Conservation (phyloP, 768 basidiomycete genomes). For the Xanthoconium stramineum region DNA sequence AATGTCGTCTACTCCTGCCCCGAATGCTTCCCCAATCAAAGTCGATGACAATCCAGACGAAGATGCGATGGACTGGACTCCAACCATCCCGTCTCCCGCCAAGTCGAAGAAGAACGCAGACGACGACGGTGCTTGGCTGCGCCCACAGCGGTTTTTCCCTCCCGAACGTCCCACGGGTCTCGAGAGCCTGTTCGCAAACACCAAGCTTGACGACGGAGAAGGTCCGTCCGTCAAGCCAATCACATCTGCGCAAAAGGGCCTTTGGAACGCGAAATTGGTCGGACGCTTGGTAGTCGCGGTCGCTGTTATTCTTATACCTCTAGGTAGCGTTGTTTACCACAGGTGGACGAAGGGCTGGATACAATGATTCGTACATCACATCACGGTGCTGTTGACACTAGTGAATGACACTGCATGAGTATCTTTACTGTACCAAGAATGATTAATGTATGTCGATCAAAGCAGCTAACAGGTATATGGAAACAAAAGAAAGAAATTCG, state of each 20-base stretch:
- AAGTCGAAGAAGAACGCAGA: slow-evolving; percentile 22
- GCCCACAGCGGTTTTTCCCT: slow-evolving; percentile 73
- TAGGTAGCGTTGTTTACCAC: slow-evolving; percentile 19
- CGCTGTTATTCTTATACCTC: slow-evolving; percentile 17
- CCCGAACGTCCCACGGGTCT: slow-evolving; percentile 77
- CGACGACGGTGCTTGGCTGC: slow-evolving; percentile 51
- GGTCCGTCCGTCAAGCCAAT: not conserved
- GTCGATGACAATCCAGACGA: slow-evolving; percentile 30
- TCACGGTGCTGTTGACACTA: not conserved
- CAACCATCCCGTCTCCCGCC: slow-evolving; percentile 39
- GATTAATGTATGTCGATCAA: slow-evolving; percentile 6
- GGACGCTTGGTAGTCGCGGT: slow-evolving; percentile 12
- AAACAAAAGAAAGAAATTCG: not conserved
- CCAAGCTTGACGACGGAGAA: slow-evolving; percentile 49
- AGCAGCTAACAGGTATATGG: not conserved
- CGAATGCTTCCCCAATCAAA: slow-evolving; percentile 26
- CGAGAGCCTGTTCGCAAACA: slow-evolving; percentile 63
- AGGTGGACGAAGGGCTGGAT: slow-evolving; percentile 22
- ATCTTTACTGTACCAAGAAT: slow-evolving; percentile 2
- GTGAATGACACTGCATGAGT: slow-evolving; percentile 2
- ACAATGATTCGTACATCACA: slow-evolving; percentile 19
- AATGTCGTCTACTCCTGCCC: slow-evolving; percentile 22
- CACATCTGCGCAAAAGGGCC: not conserved
- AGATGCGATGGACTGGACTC: slow-evolving; percentile 69
- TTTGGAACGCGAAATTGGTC: slow-evolving; percentile 1